phyloP scores from a whole-genome alignment of 352 stramenopile species.

The Phytophthora vignae region DNA sequence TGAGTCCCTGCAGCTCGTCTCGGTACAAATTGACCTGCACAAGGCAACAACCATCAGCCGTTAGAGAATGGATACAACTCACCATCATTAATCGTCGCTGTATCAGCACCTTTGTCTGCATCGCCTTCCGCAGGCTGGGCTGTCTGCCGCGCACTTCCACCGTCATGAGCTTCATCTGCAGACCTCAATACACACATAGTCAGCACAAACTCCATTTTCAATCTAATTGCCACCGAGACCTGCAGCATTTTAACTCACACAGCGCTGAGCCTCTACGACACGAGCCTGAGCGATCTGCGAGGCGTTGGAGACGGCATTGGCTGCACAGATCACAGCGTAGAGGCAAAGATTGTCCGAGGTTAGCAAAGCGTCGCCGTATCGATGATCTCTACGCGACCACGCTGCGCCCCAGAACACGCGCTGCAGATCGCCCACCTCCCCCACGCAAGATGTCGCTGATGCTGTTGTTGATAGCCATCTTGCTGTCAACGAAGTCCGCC shows the following conservation, averaged over 20 bases:
- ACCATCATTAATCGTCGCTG: no score
- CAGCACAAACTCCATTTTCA: not conserved
- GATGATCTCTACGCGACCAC: no score
- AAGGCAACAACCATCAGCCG: not conserved
- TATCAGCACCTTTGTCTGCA: conserved; percentile 75
- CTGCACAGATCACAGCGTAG: conserved; percentile 13
- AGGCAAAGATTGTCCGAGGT: conserved; percentile 4
- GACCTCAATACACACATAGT: conserved; percentile 1
- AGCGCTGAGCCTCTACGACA: conserved; percentile 78
- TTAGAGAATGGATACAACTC: no score
- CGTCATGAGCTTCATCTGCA: conserved; percentile 84
- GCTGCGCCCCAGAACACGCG: not conserved
- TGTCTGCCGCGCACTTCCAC: conserved; percentile 74
- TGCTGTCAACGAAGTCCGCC: conserved; percentile 84
- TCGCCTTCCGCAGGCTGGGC: conserved; percentile 67
- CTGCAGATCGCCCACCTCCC: conserved; percentile 35
- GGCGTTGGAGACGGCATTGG: conserved; percentile 45
- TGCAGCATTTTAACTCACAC: conserved; percentile 38
- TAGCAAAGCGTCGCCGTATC: conserved; percentile 24
- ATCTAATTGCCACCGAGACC: not conserved
- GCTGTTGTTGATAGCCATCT: conserved; percentile 85
- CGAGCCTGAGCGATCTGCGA: conserved; percentile 66
- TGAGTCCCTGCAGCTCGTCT: conserved; percentile 73
- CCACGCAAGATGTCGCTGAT: conserved; percentile 71
- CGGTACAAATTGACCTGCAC: conserved; percentile 72